A percentile compares a stretch with the other conserved stretches of the same genome.
Evolutionary conservation across 1,284 basidiomycete genomes (phyloP).

Genomic region (Coniferiporia sulphurascens): DNA sequence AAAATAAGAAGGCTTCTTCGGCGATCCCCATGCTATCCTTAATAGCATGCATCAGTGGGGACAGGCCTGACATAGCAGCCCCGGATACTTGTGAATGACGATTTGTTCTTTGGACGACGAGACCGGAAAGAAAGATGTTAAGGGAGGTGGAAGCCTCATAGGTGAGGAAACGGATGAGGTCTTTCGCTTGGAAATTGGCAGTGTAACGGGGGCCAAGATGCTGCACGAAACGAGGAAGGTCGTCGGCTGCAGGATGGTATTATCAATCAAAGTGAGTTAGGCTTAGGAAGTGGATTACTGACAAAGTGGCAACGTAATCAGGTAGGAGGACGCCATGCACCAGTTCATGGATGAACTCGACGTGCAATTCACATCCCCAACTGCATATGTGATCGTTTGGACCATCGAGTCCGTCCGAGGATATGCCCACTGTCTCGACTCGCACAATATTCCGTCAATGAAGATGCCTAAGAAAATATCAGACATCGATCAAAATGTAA

Average conservation of each 20-base stretch:
- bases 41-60: conserved; percentile 46
- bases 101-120: conserved; percentile 24
- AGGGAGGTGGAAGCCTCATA: conserved; percentile 75
- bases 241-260: conserved; percentile 43
- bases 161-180: conserved; percentile 65
- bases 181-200: conserved; percentile 61
- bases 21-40: conserved; percentile 46
- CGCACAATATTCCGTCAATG: conserved; percentile 61
- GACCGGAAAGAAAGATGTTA: conserved; percentile 55
- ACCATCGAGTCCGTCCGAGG: conserved; percentile 43
- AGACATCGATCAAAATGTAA: not conserved
- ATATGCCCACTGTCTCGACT: conserved; percentile 57
- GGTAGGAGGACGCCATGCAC: conserved; percentile 64
- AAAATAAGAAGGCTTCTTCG: conserved; percentile 46
- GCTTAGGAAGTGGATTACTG: conserved; percentile 9
- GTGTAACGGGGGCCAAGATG: conserved; percentile 73
- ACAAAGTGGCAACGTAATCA: conserved; percentile 61
- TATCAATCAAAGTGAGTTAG: not conserved
- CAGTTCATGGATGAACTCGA: conserved; percentile 44
- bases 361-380: conserved; percentile 47
- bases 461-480: conserved; percentile 49
- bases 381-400: conserved; percentile 38
- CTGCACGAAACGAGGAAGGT: conserved; percentile 63
- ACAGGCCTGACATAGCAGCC: conserved; percentile 27
- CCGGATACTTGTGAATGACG: conserved; percentile 19